phyloP scores from a whole-genome alignment of 1,139 yeast genomes.

The Yamadazyma diospyri region DNA sequence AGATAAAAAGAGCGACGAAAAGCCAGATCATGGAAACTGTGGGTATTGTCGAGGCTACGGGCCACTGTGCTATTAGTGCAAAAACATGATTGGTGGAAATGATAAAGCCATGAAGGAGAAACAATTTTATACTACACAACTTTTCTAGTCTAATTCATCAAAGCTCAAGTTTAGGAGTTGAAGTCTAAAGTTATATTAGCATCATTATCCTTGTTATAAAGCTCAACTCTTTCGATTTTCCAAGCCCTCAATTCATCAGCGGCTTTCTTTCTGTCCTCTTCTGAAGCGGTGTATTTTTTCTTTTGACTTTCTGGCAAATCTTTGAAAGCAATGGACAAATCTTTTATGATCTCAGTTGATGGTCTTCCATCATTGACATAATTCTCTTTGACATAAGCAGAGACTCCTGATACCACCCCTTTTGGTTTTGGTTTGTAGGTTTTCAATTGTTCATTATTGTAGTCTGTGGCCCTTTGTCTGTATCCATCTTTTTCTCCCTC shows the following conservation, averaged over 20 bases:
- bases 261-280: constrained; percentile 19
- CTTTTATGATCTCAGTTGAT: constrained; percentile 22
- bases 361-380: constrained; percentile 22
- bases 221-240: constrained; percentile 17
- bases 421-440: constrained; percentile 35
- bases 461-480: constrained; percentile 22
- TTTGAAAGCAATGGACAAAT: constrained; percentile 29
- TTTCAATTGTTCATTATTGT: constrained; percentile 24
- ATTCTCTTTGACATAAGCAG: constrained; percentile 29
- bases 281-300: constrained; percentile 21
- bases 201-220: constrained; percentile 12
- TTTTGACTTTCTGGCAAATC: constrained; percentile 28
- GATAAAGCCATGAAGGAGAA: too few species aligned
- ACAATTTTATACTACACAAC: too few species aligned
- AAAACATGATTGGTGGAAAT: too few species aligned
- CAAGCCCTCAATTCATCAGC: constrained; percentile 23
- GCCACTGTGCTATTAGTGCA: too few species aligned
- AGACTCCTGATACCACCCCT: constrained; percentile 28
- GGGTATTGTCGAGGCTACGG: too few species aligned
- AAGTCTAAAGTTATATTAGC: constrained; percentile 8
- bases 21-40: too few species aligned
- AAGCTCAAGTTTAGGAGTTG: too few species aligned
- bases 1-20: too few species aligned
- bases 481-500: constrained; percentile 26
- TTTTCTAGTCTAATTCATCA: too few species aligned